Conservation (phyloP, 2,329 filamentous ascomycete species). For the Colletotrichum sp. region DNA sequence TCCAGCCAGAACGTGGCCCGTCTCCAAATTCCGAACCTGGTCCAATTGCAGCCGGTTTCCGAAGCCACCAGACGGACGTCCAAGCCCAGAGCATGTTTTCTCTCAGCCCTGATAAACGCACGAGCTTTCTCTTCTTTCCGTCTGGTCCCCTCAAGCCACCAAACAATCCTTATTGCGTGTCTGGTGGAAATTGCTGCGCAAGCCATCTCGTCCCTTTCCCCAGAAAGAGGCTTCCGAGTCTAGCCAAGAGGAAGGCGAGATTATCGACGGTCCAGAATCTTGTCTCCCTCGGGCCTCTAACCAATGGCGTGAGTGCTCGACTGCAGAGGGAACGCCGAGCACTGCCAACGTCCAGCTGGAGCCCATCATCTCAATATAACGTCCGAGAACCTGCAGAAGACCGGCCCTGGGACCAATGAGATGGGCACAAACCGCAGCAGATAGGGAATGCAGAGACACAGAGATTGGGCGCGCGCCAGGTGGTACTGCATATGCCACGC, state of each 20-base stretch:
- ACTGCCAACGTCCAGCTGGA: background rate
- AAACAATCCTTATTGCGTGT: background rate
- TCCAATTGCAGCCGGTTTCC: background rate
- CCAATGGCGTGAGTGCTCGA: background rate
- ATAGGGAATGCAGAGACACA: background rate
- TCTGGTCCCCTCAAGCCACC: background rate
- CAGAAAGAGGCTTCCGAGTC: background rate
- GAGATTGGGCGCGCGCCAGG: background rate
- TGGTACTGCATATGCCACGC: constrained; percentile 14
- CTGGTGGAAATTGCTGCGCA: constrained; percentile 1
- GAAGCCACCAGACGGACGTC: background rate
- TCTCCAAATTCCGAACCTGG: background rate
- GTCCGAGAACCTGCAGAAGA: background rate
- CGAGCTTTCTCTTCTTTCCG: background rate
- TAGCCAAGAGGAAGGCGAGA: background rate
- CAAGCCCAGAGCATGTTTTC: background rate
- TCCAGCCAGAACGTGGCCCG: background rate
- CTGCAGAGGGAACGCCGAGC: background rate
- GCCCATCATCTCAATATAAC: background rate
- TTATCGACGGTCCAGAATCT: background rate
- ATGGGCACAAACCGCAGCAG: background rate
- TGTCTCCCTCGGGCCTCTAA: background rate
- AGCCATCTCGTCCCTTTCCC: background rate
- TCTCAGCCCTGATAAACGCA: background rate
- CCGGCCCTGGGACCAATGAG: background rate